phyloP scores from a whole-genome alignment of 495 filamentous ascomycete genomes.

The Bryoglossum gracile region DNA sequence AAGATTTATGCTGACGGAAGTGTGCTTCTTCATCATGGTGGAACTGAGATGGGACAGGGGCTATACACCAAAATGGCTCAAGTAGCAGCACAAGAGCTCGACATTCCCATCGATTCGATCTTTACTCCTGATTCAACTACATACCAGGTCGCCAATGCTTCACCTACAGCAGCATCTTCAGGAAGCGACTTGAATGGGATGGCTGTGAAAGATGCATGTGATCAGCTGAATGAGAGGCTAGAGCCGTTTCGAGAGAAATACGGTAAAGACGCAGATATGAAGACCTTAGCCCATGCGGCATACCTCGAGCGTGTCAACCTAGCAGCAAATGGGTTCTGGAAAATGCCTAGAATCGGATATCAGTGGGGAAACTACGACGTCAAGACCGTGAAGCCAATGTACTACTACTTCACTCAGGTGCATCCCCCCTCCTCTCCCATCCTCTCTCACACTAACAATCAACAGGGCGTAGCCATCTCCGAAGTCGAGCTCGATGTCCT shows the following conservation, averaged over 20 bases:
- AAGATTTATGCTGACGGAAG: constrained; percentile 37
- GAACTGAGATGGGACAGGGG: constrained; percentile 20
- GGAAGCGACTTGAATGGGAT: constrained; percentile 38
- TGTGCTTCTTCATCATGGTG: constrained; percentile 34
- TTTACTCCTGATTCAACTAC: constrained; percentile 41
- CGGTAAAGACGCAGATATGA: constrained; percentile 29
- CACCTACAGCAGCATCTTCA: constrained; percentile 36
- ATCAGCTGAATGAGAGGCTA: constrained; percentile 32
- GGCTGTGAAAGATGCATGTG: constrained; percentile 34
- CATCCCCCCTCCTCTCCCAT: background rate
- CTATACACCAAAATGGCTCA: constrained; percentile 38
- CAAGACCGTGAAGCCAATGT: constrained; percentile 31
- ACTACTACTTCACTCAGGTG: constrained; percentile 35
- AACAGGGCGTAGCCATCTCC: constrained; percentile 28
- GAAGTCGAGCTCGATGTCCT: constrained; percentile 36
- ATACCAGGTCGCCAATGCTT: constrained; percentile 37
- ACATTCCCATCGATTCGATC: constrained; percentile 33
- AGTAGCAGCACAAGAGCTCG: constrained; percentile 34
- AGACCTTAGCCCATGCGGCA: constrained; percentile 29
- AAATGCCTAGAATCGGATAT: constrained; percentile 34
- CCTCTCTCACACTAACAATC: background rate
- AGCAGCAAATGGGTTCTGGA: constrained; percentile 34
- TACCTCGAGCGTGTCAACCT: constrained; percentile 35
- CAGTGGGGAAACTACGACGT: constrained; percentile 30
- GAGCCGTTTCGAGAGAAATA: constrained; percentile 28